These are phyloP conservation scores for Acanthamoeba polyphaga DNA, from an alignment of 208 protist species.

Conservation along the genomic window DNA sequence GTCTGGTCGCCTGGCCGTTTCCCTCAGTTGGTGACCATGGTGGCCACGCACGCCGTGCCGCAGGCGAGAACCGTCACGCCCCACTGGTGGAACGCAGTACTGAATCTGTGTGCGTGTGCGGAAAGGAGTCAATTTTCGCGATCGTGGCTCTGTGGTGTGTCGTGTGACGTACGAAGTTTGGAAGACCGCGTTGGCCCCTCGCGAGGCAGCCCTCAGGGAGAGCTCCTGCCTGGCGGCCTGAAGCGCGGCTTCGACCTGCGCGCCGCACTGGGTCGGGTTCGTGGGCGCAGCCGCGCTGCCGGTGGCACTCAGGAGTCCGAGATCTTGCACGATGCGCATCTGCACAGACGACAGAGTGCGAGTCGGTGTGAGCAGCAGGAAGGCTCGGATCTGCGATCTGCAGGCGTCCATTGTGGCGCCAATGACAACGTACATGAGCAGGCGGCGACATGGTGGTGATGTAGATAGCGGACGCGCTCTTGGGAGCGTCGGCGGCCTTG, in stretches of 20 bases:
- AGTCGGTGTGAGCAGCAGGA: background rate
- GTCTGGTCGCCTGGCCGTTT: background rate
- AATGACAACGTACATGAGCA: background rate
- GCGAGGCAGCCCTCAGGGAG: background rate
- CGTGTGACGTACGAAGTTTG: slow-evolving; percentile 26
- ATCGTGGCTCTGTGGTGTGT: too few relatives aligned
- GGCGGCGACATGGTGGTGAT: slow-evolving; percentile 60
- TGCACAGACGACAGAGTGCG: background rate
- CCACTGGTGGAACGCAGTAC: slow-evolving; percentile 47
- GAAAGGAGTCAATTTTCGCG: too few relatives aligned
- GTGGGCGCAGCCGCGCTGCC: background rate
- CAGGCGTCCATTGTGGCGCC: background rate
- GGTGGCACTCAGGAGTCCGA: slow-evolving; percentile 38
- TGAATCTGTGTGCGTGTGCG: background rate
- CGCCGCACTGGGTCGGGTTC: background rate
- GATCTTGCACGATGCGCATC: slow-evolving; percentile 60
- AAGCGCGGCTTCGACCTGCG: slow-evolving; percentile 39
- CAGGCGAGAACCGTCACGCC: slow-evolving; percentile 33
- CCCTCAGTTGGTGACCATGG: slow-evolving; percentile 42
- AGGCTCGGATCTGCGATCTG: background rate
- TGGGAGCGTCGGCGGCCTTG: background rate
- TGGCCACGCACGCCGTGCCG: slow-evolving; percentile 14
- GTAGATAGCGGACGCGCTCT: slow-evolving; percentile 1
- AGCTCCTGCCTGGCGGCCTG: slow-evolving; percentile 54
- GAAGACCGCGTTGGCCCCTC: slow-evolving; percentile 47